Base-by-base conservation (phyloP, 306 rosid species). In the Corylus heterophylla region DNA sequence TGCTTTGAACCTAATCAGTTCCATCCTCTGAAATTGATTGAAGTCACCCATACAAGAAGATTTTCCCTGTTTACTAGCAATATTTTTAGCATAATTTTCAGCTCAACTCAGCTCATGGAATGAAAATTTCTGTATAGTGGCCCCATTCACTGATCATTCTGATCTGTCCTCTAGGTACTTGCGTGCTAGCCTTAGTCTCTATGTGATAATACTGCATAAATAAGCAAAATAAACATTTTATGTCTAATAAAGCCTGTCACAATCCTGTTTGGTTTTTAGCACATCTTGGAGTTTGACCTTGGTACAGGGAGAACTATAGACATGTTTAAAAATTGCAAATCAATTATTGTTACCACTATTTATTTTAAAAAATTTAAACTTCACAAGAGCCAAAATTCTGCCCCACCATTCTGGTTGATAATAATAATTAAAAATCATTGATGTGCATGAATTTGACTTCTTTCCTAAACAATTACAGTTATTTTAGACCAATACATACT, bases 211-310 rank as follows among this genome's bases (percentile, higher is more conserved):
- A 42, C 78, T 49, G 45, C 16, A 45, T 73, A 62, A 75, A 49
- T 61, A 67, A 59, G 69, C 62, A 14, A 44, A 42, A 49, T 54
- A 68, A 18, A 25, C 14, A 0, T 68, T 47, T 8, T 7, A 51
- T 25, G 20, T 76, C 9, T 63, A 64, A 45, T 55, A 16, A 74
- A 42, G 37, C 47, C n/a, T 64, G 37, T 80, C 48, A 64, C 54
- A 50, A 73, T 76, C 78, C 39, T 52, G 22, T 74, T 80, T 76
- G 81, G 54, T 69, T 27, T 80, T 77, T 74, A 45, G 66, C 54
- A 69, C 88, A 29, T 69, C 68, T 69, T 12, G 71, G 75, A 63
- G 77, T 71, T 79, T 86, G 85, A 81, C 83, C 62, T 67, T 52
- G 4, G 44, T 16, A 25, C 35, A 31, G 77, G 73, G 49, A 48